These are phyloP conservation scores for Curvularia eragrostidis DNA, from an alignment of 2,329 filamentous ascomycete species.

Conservation along the genomic window DNA sequence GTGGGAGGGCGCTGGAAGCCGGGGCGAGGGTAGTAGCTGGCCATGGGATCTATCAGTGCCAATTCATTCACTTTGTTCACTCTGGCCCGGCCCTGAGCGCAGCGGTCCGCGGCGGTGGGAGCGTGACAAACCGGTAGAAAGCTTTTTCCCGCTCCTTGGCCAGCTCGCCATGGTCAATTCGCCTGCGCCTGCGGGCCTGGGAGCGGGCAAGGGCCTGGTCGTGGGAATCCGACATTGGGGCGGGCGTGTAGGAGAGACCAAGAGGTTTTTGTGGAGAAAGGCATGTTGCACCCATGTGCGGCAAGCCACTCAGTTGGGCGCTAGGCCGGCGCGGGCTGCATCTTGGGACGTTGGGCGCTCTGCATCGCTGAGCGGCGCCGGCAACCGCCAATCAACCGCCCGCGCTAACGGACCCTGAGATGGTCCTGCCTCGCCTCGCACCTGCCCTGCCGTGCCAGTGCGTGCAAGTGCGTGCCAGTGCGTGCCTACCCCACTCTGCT, in stretches of 20 bases:
- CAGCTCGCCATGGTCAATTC: slow-evolving; percentile 37
- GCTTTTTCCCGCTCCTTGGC: slow-evolving; percentile 41
- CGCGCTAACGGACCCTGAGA: background rate
- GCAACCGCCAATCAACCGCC: background rate
- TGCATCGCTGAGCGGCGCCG: background rate
- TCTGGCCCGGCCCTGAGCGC: background rate
- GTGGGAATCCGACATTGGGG: slow-evolving; percentile 20
- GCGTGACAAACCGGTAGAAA: slow-evolving; percentile 41
- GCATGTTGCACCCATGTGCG: slow-evolving; percentile 7
- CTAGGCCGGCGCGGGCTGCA: slow-evolving; percentile 4
- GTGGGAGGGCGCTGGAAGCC: slow-evolving; percentile 40
- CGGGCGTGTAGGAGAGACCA: slow-evolving; percentile 9
- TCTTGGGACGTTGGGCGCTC: background rate
- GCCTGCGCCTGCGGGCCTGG: slow-evolving; percentile 22
- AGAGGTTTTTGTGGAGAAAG: slow-evolving; percentile 13
- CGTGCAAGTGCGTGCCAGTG: no score
- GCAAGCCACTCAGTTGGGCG: slow-evolving; percentile 6
- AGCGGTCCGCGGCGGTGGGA: background rate
- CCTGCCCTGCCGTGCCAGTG: background rate
- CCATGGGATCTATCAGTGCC: slow-evolving; percentile 5
- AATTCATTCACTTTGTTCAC: background rate
- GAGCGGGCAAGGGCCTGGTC: slow-evolving; percentile 21
- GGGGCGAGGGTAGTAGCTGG: slow-evolving; percentile 23
- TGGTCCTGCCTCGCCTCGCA: background rate
- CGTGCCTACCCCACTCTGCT: background rate